Evolutionary conservation across 2,329 filamentous ascomycete genomes (phyloP).

Genomic region (Xylaria sp.): DNA sequence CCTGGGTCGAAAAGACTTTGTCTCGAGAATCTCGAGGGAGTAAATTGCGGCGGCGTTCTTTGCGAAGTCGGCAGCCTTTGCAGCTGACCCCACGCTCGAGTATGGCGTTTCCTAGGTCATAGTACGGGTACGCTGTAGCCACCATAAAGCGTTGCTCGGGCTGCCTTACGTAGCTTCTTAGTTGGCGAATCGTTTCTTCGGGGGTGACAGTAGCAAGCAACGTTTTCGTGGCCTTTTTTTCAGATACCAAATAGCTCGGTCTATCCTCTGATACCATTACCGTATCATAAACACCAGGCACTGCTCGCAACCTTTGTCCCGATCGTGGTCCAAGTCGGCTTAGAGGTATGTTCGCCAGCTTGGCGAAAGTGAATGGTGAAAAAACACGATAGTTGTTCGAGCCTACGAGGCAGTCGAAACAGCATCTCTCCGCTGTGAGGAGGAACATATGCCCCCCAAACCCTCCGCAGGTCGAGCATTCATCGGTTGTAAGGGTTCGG

Average conservation of each 20-base stretch:
- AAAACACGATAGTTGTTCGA: conserved; percentile 36
- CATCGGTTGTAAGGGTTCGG: conserved; percentile 36
- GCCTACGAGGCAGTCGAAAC: conserved; percentile 39
- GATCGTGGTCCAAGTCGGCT: conserved; percentile 30
- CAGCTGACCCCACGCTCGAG: conserved; percentile 40
- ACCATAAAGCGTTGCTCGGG: conserved; percentile 35
- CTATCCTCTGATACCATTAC: conserved; percentile 15
- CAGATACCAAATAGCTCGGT: conserved; percentile 34
- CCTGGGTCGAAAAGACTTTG: conserved; percentile 31
- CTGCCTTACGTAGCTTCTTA: conserved; percentile 28
- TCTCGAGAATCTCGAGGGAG: conserved; percentile 22
- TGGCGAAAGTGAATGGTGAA: conserved; percentile 30
- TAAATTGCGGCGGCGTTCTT: conserved; percentile 15
- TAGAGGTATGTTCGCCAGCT: conserved; percentile 33
- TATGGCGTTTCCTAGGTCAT: conserved; percentile 36
- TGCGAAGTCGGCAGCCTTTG: conserved; percentile 38
- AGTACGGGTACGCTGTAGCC: conserved; percentile 40
- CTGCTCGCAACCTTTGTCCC: conserved; percentile 27
- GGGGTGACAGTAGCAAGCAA: conserved; percentile 8
- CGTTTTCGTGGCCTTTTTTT: conserved; percentile 17
- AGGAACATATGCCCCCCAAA: conserved; percentile 41
- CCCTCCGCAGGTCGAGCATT: conserved; percentile 33
- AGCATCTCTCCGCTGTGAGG: conserved; percentile 39
- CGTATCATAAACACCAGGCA: conserved; percentile 37
- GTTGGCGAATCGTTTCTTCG: conserved; percentile 18